These are phyloP conservation scores for Chrysanthemum seticuspe DNA, from an alignment of 129 eudicot genomes.

Conservation along the genomic window DNA sequence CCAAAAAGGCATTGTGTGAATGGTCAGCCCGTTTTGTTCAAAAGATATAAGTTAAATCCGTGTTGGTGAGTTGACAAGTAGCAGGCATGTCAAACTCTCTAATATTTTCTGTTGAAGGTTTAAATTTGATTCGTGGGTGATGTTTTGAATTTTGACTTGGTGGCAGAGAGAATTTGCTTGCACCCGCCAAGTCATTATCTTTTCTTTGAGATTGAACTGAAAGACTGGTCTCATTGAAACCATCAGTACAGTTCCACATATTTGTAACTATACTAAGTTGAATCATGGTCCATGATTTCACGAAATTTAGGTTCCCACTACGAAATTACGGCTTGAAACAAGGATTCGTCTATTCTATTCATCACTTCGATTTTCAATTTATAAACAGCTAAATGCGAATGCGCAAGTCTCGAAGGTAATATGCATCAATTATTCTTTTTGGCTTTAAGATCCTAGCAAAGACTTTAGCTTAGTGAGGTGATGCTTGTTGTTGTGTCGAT, in stretches of 20 bases:
- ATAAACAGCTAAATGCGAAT: no score
- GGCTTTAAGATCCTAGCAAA: no score
- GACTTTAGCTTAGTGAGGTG: no score
- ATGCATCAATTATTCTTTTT: no score
- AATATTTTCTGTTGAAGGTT: neutral
- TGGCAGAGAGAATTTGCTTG: neutral
- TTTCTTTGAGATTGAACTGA: neutral
- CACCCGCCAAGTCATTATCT: neutral
- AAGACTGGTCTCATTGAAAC: neutral
- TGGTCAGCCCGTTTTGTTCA: neutral
- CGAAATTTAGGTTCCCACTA: no score
- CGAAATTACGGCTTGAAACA: no score
- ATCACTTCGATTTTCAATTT: no score
- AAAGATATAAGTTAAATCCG: neutral
- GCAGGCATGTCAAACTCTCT: neutral
- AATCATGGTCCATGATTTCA: no score
- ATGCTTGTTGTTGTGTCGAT: no score
- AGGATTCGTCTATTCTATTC: no score
- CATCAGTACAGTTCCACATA: neutral
- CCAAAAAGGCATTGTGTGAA: conserved; percentile 12
- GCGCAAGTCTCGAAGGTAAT: no score
- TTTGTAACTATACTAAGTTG: neutral
- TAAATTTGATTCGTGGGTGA: neutral
- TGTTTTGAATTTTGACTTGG: neutral
- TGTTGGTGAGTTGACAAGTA: neutral